Evolutionary conservation across 2,329 filamentous ascomycete genomes (phyloP).

Genomic region (Penicillium sp.): DNA sequence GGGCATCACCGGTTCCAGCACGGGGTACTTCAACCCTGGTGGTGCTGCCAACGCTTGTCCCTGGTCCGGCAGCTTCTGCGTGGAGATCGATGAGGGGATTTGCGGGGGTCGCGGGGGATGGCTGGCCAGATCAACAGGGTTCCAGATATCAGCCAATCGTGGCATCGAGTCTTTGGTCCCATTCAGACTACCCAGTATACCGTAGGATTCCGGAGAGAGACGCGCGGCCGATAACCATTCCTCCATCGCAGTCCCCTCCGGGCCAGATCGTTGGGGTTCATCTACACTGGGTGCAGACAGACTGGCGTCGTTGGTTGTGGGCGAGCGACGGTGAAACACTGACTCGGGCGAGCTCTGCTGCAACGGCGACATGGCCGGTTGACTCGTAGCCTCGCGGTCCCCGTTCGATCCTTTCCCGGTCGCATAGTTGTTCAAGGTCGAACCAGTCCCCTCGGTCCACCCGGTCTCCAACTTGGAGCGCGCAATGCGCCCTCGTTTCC

Average conservation of each 20-base stretch:
- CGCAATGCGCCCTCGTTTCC: constrained; percentile 82
- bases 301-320: constrained; percentile 28
- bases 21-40: constrained; percentile 66
- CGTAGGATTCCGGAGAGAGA: constrained; percentile 33
- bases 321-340: constrained; percentile 25
- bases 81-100: constrained; percentile 40
- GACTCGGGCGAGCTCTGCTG: constrained; percentile 25
- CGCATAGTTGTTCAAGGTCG: constrained; percentile 5
- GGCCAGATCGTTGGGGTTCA: constrained; percentile 19
- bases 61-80: constrained; percentile 54
- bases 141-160: constrained; percentile 31
- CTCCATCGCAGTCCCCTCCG: constrained; percentile 27
- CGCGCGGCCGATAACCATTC: constrained; percentile 33
- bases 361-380: constrained; percentile 15
- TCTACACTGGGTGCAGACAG: constrained; percentile 30
- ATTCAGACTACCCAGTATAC: constrained; percentile 25
- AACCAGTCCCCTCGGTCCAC: constrained; percentile 6
- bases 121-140: constrained; percentile 26
- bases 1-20: constrained; percentile 75
- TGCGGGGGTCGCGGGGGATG: constrained; percentile 23
- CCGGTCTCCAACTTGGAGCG: constrained; percentile 64
- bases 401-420: constrained; percentile 6
- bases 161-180: constrained; percentile 28
- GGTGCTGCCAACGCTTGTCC: constrained; percentile 46
- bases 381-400: constrained; percentile 11